Base-by-base conservation (phyloP, 768 basidiomycete genomes). In the Pisolithus orientalis region DNA sequence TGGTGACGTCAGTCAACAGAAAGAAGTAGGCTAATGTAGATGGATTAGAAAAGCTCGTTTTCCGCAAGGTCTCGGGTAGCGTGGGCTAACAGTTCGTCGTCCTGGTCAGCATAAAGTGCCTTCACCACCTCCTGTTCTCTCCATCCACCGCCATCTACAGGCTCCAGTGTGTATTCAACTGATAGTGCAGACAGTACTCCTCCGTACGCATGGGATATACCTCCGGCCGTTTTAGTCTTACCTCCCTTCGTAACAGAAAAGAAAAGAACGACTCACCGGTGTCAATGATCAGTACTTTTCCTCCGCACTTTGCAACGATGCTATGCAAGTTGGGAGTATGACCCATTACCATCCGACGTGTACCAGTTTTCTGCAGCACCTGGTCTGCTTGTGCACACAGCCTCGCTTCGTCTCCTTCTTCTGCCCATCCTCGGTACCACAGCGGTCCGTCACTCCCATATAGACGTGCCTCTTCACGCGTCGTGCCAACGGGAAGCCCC, bases 121-220 rank as follows among this genome's bases (percentile, higher is more conserved):
- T 65, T 68, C 45, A 70, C 68, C 3, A 71, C 57, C 52, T 70
- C 69, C 49, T 67, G 67, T 54, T 72, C 72, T 49, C 62, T 66
- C 62, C 63, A 67, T 17, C 66, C 66, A 14, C 66, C 66, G 24
- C 63, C 54, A 16, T 67, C 59, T 47, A 80, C 64, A 2, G 90
- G 90, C 8, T 80, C 81, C 25, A 96, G 77, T 2, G 82, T 85
- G 70, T 97, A 95, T 34, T 86, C 77, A 51, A 97, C 85, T 13
- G 89, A 90, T 10, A 97, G 71, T 3, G 94, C 92, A 2, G 94
- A 94, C 5, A 96, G 74, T 0, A 81, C 84, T 11, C 95, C 95
- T n/a, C 91, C 94, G 60, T 96, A 97, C 2, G 94, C 94, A 64
- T 89, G 90, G 5, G 92, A 94, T 47, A 95, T 94, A n/a, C 92